Evolutionary conservation across 129 eudicot species (phyloP).

Genomic region (Ambrosia artemisiifolia): DNA sequence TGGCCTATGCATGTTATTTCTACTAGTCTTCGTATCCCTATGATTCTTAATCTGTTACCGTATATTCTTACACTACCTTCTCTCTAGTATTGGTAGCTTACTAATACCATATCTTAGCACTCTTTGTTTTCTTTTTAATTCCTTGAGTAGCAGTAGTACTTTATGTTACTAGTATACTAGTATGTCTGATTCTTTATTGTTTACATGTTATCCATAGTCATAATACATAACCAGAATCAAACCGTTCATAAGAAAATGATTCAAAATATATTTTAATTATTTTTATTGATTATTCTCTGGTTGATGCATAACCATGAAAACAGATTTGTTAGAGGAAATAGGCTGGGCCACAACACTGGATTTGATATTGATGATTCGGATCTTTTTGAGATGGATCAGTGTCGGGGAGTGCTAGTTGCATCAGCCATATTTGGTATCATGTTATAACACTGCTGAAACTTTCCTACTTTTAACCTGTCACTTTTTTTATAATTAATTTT

Average conservation of each 20-base stretch:
- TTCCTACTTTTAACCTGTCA: not conserved
- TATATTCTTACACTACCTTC: too few species aligned
- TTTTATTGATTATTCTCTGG: not conserved
- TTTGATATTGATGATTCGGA: slow-evolving; percentile 85
- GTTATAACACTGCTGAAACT: not conserved
- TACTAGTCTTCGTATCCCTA: too few species aligned
- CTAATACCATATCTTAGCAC: too few species aligned
- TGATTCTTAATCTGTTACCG: too few species aligned
- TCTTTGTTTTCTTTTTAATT: too few species aligned
- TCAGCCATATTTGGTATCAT: slow-evolving; percentile 95
- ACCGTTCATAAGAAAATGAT: not conserved
- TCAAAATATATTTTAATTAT: not conserved
- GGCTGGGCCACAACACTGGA: slow-evolving; percentile 77
- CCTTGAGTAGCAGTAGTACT: too few species aligned
- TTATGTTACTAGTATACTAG: too few species aligned
- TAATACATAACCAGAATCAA: not conserved
- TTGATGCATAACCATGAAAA: slow-evolving; percentile 17
- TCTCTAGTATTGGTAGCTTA: too few species aligned
- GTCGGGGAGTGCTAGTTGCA: slow-evolving; percentile 85
- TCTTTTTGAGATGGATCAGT: slow-evolving; percentile 81
- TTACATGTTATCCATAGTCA: not conserved
- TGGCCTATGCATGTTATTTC: too few species aligned
- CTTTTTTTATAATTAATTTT: too few species aligned
- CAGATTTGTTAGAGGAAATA: slow-evolving; percentile 85
- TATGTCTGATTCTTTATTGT: not conserved